Base-by-base conservation (phyloP, 1,139 yeast genomes). In the Magnusiomyces tetraspermus region DNA sequence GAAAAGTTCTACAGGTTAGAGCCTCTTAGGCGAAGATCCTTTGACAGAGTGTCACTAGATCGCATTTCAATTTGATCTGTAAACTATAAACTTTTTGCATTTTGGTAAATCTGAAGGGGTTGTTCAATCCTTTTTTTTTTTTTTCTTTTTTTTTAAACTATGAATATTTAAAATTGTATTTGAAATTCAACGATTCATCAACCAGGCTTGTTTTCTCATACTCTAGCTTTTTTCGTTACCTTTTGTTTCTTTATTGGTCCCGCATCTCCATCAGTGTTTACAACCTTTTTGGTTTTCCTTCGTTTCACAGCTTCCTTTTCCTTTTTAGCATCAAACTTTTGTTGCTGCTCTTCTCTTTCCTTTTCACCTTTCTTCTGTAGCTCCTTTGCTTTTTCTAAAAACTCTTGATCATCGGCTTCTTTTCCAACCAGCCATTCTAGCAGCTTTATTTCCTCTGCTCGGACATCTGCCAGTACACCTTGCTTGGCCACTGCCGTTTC, bases 371-470 rank as follows among this genome's bases (percentile, higher is more conserved):
- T 37, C 36, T 71, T 73, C 47, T 77, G 76, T 53, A 90, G 68
- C 53, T 72, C 78, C 26, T 70, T 72, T 8, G 71, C 63, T 62
- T 78, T 83, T 1, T 63, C 74, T 1, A 73, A 47, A 50, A 76
- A 75, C 58, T 85, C 94, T 21, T 68, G 62, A 58, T 85, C 89
- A 46, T 78, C 81, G 1, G 59, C 68, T 2, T 65, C 53, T 54
- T 71, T 78, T 1, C 80, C 92, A 42, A 75, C 75, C 51, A 83
- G 70, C 87, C 86, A 85, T 65, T 85, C 89, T 37, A 80, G 62
- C 48, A 83, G 69, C 56, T 66, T 68, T 44, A 94, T 84, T 66
- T 92, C 98, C 49, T 83, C 85, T 1, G 90, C 96, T 66, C 90
- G 85, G 1, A 76, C 68, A 1, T 71, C 68, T 30, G 80, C 82